Conservation (phyloP, 768 basidiomycete species). For the Polyporus arcularius region DNA sequence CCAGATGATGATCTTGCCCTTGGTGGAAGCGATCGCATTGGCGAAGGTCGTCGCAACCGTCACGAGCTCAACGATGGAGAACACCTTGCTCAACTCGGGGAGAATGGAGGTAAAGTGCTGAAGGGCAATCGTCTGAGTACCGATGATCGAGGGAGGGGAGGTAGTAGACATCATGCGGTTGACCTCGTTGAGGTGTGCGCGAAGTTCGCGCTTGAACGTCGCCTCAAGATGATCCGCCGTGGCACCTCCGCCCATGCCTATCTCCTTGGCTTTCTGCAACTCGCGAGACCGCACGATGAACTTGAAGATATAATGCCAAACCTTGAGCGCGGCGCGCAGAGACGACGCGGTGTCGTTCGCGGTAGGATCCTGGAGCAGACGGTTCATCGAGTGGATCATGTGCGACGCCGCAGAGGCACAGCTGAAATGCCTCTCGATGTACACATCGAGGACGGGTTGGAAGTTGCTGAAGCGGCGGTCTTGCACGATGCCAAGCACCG, state of each 20-base stretch:
- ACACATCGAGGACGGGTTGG: conserved; percentile 89
- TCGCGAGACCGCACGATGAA: conserved; percentile 91
- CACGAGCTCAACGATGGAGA: conserved; percentile 80
- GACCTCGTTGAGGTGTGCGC: conserved; percentile 73
- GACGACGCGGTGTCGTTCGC: conserved; percentile 72
- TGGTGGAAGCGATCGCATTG: conserved; percentile 72
- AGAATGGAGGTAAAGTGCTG: conserved; percentile 93
- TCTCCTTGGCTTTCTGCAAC: conserved; percentile 79
- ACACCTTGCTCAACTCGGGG: conserved; percentile 83
- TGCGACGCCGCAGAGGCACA: conserved; percentile 80
- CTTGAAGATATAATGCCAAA: conserved; percentile 96
- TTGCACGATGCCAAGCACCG: conserved; percentile 88
- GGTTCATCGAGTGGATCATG: conserved; percentile 87
- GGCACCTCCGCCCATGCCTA: conserved; percentile 76
- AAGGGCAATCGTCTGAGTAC: conserved; percentile 91
- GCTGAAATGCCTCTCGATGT: conserved; percentile 87
- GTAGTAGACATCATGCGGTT: conserved; percentile 86
- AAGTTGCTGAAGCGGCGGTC: conserved; percentile 96
- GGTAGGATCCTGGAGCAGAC: conserved; percentile 72
- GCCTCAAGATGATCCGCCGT: conserved; percentile 86
- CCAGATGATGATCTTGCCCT: conserved; percentile 90
- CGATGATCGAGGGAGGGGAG: conserved; percentile 85
- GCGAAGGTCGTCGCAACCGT: conserved; percentile 86
- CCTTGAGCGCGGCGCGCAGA: conserved; percentile 88
- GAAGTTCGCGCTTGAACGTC: conserved; percentile 82